Base-by-base conservation (phyloP, 2,329 filamentous ascomycete species). In the Ophiostoma sp. region DNA sequence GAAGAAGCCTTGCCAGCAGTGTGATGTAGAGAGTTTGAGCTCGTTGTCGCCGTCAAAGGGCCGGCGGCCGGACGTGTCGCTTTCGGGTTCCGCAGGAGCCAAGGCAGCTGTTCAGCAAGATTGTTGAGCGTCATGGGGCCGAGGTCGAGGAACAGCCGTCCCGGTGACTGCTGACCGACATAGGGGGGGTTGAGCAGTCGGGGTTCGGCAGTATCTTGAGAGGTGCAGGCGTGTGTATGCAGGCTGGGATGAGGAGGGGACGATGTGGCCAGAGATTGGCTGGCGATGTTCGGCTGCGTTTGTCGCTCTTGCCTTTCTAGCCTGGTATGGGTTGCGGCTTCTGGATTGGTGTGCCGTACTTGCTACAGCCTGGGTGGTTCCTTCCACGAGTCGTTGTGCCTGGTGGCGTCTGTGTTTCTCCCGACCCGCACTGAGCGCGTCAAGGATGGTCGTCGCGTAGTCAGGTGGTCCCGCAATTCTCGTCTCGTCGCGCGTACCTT, bases 81-180 rank as follows among this genome's bases (percentile, higher is more conserved):
- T 77, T 77, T 74, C 73, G 79, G 76, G 76, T 84, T 82, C 73
- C 79, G 79, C 73, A 85, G 75, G 74, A 87, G 79, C 85, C 85
- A 87, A 73, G 82, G 79, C 73, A 87, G 78, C 75, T 87, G 83
- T 74, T 84, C 81, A 73, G 77, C 76, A 70, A 87, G 80, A 75
- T 87, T 87, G 78, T 87, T 86, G 75, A 82, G 83, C 79, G 85
- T 87, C 85, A 87, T 87, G 79, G 82, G 83, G 79, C 75, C 80
- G 77, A 77, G 68, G 75, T 75, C 75, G 75, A 77, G 75, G 76
- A 70, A 72, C 64, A 66, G 67, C 66, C 52, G 76, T 78, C 76
- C 77, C 76, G 71, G 66, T 64, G 64, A 70, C 66, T 69, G 66
- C 67, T 66, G 70, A 45, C 70, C 68, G 68, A 68, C 75, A 76